Percentiles rank a stretch among this genome's conserved stretches.
These are phyloP conservation scores for Phaeoacremonium minimum DNA, from an alignment of 2,329 filamentous ascomycete genomes.

Conservation along the genomic window DNA sequence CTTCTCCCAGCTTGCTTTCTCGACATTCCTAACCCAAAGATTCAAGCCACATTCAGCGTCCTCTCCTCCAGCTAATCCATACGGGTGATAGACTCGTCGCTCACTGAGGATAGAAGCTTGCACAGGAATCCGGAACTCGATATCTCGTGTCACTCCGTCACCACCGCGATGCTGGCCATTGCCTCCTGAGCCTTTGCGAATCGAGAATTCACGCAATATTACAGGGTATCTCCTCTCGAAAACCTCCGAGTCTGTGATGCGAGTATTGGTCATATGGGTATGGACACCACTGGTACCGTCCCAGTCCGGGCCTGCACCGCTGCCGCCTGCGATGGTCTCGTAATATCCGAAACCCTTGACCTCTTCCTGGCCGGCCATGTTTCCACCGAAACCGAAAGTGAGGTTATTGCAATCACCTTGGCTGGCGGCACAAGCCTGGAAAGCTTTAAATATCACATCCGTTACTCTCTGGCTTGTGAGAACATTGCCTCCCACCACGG, in stretches of 20 bases:
- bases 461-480: constrained; percentile 77
- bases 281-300: constrained; percentile 73
- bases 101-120: constrained; percentile 78
- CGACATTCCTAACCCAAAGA: constrained; percentile 76
- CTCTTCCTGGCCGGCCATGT: constrained; percentile 50
- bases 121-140: constrained; percentile 75
- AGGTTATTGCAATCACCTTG: constrained; percentile 84
- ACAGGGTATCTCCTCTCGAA: constrained; percentile 76
- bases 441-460: constrained; percentile 77
- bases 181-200: constrained; percentile 61
- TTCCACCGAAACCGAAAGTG: constrained; percentile 77
- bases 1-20: constrained; percentile 47
- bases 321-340: constrained; percentile 77
- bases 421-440: constrained; percentile 71
- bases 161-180: constrained; percentile 65
- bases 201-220: constrained; percentile 63
- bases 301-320: constrained; percentile 69
- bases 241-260: constrained; percentile 76
- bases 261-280: constrained; percentile 82
- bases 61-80: constrained; percentile 78
- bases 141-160: constrained; percentile 72
- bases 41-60: constrained; percentile 78
- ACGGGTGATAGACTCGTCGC: constrained; percentile 70
- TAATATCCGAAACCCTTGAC: constrained; percentile 81
- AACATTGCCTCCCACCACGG: constrained; percentile 80